Conservation (phyloP, 2,329 filamentous ascomycete genomes). For the Verruconis gallopava region DNA sequence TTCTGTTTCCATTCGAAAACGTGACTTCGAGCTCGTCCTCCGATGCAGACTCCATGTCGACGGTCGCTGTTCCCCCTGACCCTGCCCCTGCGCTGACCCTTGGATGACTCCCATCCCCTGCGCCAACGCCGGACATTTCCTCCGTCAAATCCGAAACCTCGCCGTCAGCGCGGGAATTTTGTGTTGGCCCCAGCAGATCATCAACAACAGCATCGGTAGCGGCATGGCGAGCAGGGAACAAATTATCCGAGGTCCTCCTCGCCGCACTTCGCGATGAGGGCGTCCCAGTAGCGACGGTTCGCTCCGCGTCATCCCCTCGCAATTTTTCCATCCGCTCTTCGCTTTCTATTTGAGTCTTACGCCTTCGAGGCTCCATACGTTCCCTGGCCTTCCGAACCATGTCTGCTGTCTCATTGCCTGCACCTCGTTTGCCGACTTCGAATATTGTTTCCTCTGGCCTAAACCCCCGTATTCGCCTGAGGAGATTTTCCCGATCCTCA, state of each 20-base stretch:
- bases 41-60: constrained; percentile 28
- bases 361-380: constrained; percentile 46
- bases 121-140: not conserved
- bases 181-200: constrained; percentile 13
- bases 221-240: not conserved
- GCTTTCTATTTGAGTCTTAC: too few species aligned
- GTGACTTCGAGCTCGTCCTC: constrained; percentile 43
- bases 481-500: constrained; percentile 70
- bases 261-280: constrained; percentile 5
- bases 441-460: constrained; percentile 92
- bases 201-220: constrained; percentile 13
- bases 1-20: constrained; percentile 20
- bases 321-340: constrained; percentile 17
- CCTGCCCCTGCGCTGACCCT: constrained; percentile 17
- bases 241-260: too few species aligned
- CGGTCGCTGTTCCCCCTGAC: constrained; percentile 30
- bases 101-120: not conserved
- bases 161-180: not conserved
- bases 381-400: constrained; percentile 61
- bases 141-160: not conserved
- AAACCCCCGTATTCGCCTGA: constrained; percentile 79
- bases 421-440: constrained; percentile 63
- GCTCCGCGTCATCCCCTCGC: constrained; percentile 21
- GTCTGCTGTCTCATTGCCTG: constrained; percentile 52
- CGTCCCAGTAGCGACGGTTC: constrained; percentile 5